Evolutionary conservation across 2,329 filamentous ascomycete genomes (phyloP).

Genomic region (Cordyceps militaris): DNA sequence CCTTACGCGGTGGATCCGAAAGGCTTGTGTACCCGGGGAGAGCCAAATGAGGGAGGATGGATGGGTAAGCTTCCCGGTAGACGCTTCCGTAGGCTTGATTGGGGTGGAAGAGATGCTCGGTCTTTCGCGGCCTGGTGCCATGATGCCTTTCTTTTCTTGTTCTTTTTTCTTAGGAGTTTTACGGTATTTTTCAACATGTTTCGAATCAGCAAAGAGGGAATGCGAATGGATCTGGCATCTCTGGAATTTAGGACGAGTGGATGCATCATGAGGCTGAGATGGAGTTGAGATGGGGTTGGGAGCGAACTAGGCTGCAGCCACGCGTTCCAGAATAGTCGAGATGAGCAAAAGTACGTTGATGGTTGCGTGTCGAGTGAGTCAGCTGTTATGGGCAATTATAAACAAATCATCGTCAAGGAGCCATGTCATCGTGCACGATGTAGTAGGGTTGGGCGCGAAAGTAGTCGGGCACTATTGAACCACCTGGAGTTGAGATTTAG

Average conservation of each 20-base stretch:
- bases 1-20: not conserved
- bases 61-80: not conserved
- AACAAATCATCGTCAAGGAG: not conserved
- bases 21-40: not conserved
- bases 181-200: too few species aligned
- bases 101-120: too few species aligned
- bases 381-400: not conserved
- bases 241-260: not conserved
- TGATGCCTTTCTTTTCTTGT: too few species aligned
- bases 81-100: too few species aligned
- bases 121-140: too few species aligned
- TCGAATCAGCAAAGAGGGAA: too few species aligned
- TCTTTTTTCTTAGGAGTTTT: too few species aligned
- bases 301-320: not conserved
- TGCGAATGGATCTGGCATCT: not conserved
- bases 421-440: not conserved
- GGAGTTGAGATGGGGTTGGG: not conserved
- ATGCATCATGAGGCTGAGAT: not conserved
- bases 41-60: too few species aligned
- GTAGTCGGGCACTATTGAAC: not conserved
- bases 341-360: not conserved
- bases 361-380: constrained; percentile 1
- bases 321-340: not conserved
- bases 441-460: not conserved
- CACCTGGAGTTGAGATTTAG: too few species aligned